phyloP scores from a whole-genome alignment of 495 filamentous ascomycete species.

The Chlorociboria aeruginascens region DNA sequence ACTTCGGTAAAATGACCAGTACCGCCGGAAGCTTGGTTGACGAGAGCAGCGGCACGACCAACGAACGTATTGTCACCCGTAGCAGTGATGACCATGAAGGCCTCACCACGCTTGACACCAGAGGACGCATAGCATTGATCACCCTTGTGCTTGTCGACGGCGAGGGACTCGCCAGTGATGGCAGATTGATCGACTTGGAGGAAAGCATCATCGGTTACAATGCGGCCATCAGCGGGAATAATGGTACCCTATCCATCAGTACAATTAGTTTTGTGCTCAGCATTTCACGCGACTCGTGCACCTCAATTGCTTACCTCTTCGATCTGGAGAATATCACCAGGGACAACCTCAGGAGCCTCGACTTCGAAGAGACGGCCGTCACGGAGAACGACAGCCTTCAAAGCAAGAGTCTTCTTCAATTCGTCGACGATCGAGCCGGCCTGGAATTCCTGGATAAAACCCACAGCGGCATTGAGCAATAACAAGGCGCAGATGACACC shows the following conservation, averaged over 20 bases:
- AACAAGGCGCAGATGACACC: conserved; percentile 66
- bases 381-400: conserved; percentile 76
- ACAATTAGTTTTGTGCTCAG: not conserved
- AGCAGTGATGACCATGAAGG: conserved; percentile 65
- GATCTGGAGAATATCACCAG: conserved; percentile 79
- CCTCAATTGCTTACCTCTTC: conserved; percentile 47
- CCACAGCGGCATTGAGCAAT: conserved; percentile 71
- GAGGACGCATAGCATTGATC: conserved; percentile 78
- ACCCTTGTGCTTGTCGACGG: conserved; percentile 72
- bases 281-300: not conserved
- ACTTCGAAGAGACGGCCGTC: conserved; percentile 61
- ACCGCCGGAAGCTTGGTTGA: conserved; percentile 57
- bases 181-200: conserved; percentile 88
- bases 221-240: conserved; percentile 76
- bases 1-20: conserved; percentile 85
- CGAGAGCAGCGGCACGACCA: conserved; percentile 76
- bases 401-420: conserved; percentile 78
- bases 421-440: conserved; percentile 87
- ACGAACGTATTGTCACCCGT: conserved; percentile 85
- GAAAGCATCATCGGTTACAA: conserved; percentile 67
- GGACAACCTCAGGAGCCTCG: conserved; percentile 67
- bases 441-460: conserved; percentile 82
- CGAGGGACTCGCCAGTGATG: conserved; percentile 86
- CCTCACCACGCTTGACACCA: conserved; percentile 79
- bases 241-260: conserved; percentile 52